phyloP scores from a whole-genome alignment of 2,329 filamentous ascomycete species.

The Cytospora mali region DNA sequence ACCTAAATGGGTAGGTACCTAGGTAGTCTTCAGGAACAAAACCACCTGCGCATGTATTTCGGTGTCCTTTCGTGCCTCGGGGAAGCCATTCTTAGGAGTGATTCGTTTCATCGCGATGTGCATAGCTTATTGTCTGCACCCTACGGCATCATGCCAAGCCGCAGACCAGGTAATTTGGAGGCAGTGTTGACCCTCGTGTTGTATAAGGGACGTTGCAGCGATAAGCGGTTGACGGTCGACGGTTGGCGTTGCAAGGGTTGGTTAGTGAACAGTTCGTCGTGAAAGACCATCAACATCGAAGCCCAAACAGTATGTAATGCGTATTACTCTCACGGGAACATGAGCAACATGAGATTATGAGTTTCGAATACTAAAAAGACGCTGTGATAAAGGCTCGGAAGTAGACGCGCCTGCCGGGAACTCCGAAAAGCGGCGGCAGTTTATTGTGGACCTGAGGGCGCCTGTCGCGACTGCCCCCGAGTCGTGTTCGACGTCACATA shows the following conservation, averaged over 20 bases:
- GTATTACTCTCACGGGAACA: background rate
- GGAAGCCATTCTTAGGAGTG: no score
- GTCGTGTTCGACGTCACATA: slow-evolving; percentile 22
- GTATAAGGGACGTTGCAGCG: background rate
- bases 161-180: background rate
- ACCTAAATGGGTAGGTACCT: background rate
- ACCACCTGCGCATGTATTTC: background rate
- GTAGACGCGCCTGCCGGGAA: slow-evolving; percentile 3
- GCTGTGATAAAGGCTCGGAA: background rate
- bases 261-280: no score
- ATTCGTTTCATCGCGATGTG: no score
- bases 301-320: background rate
- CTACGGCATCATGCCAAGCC: no score
- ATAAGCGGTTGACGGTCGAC: no score
- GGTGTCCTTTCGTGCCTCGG: no score
- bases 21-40: background rate
- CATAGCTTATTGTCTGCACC: no score
- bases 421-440: slow-evolving; percentile 20
- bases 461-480: slow-evolving; percentile 17
- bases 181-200: background rate
- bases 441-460: slow-evolving; percentile 17
- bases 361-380: background rate
- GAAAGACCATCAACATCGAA: no score
- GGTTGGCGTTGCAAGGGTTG: slow-evolving; percentile 9
- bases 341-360: background rate